phyloP scores from a whole-genome alignment of 176 grass and related monocot genomes.

The bread wheat (Triticum aestivum) region IWGSC_CS_RefSeq_v2.1 NC_057795.1:688155745-688156244 shows the following conservation, averaged over 20 bases:
- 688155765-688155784: too few species aligned
- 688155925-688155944: too few species aligned
- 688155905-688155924: too few species aligned
- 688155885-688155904: too few species aligned
- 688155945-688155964: too few species aligned
- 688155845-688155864: too few species aligned
- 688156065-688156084: neutral
- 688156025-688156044: slow-evolving; percentile 1
- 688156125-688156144: slow-evolving; percentile 59
- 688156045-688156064: neutral
- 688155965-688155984: too few species aligned
- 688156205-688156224: slow-evolving; percentile 73
- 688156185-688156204: slow-evolving; percentile 84
- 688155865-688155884: too few species aligned
- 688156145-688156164: slow-evolving; percentile 78
- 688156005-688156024: neutral
- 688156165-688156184: slow-evolving; percentile 95
- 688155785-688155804: too few species aligned
- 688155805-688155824: too few species aligned
- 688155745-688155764: too few species aligned
- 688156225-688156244: slow-evolving; percentile 47
- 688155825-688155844: too few species aligned
- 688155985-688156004: neutral
- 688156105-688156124: slow-evolving; percentile 12
- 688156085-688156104: slow-evolving; percentile 25